Evolutionary conservation across 495 filamentous ascomycete genomes (phyloP), one percentile per base, ranked within the genome.

Genomic region (Penicillium waksmanii): DNA sequence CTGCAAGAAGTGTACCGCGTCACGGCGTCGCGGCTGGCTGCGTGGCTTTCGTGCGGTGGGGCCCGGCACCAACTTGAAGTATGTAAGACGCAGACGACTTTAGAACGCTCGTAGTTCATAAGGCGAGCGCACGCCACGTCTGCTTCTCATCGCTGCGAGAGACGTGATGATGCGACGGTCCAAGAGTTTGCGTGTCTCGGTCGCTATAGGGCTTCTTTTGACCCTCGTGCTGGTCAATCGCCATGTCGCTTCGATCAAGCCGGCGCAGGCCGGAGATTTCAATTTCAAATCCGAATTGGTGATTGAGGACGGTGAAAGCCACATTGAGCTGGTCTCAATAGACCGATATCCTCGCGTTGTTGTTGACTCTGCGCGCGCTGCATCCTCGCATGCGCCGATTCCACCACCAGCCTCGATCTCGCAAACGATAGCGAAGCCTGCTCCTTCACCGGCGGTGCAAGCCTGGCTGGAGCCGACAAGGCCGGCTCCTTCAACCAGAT

Each of bases 271-370:
- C 21, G 43, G 36, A 27, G 42, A 13, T 40, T 13, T n/a, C 11
- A 23, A 56, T 23, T 31, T 34, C 5, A 36, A 27, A 5, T 35
- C 48, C 3, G 52, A 61, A 42, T 58, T 54, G 13, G 48, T 60
- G 10, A 25, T 62, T 18, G 46, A 60, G 18, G 51, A 59, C 27
- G 65, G 40, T 3, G 60, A 58, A 44, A 57, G 62, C 7, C 63
- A 63, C 59, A 70, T 70, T 57, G 67, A 70, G 65, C 65, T 67
- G 62, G 67, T 70, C 65, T 67, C 67, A 55, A 51, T 46, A 7
- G 38, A 49, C 54, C 52, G 46, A 25, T 19, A 43, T 15, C 33
- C 49, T 35, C 49, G 49, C 25, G 49, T 15, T 51, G 4, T 51
- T 10, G 10, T 13, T 9, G 17, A 44, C 17, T 17, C 15, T 17